phyloP scores from a whole-genome alignment of 768 basidiomycete genomes.

The Boletus huronensis region DNA sequence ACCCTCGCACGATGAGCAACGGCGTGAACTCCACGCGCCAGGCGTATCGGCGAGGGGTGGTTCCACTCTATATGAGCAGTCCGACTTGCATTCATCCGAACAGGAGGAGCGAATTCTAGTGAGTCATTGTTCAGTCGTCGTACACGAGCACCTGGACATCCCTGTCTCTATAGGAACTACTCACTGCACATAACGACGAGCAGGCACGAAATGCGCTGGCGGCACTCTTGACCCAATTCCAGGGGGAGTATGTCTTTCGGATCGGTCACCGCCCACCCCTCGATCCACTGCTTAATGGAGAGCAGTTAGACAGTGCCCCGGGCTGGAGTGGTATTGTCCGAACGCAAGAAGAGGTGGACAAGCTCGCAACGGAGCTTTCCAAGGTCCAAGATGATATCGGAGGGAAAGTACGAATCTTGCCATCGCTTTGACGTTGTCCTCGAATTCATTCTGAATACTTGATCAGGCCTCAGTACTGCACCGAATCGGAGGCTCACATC shows the following conservation, averaged over 20 bases:
- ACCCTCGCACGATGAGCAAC: slow-evolving; percentile 32
- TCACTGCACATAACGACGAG: slow-evolving; percentile 45
- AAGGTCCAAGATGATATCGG: slow-evolving; percentile 70
- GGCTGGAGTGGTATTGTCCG: slow-evolving; percentile 55
- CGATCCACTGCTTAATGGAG: slow-evolving; percentile 51
- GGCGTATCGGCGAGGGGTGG: background rate
- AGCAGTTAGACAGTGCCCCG: slow-evolving; percentile 39
- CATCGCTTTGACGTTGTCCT: background rate
- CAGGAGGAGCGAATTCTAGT: slow-evolving; percentile 19
- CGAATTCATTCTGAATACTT: background rate
- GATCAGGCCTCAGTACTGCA: slow-evolving; percentile 56
- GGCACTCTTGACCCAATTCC: slow-evolving; percentile 58
- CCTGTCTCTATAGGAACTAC: slow-evolving; percentile 35
- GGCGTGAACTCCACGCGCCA: slow-evolving; percentile 43
- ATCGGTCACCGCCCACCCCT: slow-evolving; percentile 67
- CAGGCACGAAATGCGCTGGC: slow-evolving; percentile 63
- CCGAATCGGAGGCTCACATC: slow-evolving; percentile 42
- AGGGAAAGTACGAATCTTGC: slow-evolving; percentile 54
- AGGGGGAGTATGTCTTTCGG: slow-evolving; percentile 73
- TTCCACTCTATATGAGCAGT: background rate
- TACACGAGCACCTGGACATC: background rate
- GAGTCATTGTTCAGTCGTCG: background rate
- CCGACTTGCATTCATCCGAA: slow-evolving; percentile 7
- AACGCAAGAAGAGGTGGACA: slow-evolving; percentile 50
- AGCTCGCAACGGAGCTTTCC: slow-evolving; percentile 42